Evolutionary conservation across 208 protist genomes (phyloP).

Genomic region (Leptomonas pyrrhocoris): DNA sequence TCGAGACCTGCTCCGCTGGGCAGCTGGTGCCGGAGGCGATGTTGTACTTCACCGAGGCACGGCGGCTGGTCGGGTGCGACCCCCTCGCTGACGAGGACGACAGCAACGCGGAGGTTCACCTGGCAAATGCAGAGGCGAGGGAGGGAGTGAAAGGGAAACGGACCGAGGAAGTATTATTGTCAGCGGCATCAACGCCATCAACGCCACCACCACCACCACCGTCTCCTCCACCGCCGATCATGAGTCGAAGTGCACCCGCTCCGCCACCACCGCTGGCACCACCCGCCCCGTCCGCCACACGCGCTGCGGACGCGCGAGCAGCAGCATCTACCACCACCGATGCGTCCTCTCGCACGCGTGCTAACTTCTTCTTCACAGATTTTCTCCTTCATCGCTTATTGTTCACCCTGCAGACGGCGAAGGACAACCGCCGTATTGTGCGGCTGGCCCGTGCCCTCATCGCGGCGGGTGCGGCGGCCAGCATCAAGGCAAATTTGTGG

Average conservation of each 20-base stretch:
- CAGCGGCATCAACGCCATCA: background rate
- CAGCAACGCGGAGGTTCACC: conserved; percentile 6
- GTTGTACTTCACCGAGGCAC: conserved; percentile 50
- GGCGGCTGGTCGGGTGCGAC: conserved; percentile 28
- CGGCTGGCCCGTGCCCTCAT: conserved; percentile 52
- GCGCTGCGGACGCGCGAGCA: background rate
- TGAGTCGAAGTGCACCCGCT: background rate
- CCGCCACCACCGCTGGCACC: conserved; percentile 9
- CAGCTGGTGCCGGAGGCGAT: conserved; percentile 53
- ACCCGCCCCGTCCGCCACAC: background rate
- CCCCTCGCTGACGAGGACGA: conserved; percentile 19
- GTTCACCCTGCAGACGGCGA: conserved; percentile 54
- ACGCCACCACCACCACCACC: background rate
- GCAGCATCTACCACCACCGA: too few species aligned
- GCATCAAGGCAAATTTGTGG: conserved; percentile 57
- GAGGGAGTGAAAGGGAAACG: background rate
- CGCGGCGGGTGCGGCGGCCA: conserved; percentile 20
- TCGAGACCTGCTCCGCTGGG: conserved; percentile 61
- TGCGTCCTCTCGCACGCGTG: background rate
- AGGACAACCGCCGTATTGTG: conserved; percentile 56
- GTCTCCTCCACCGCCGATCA: background rate
- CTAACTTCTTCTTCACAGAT: conserved; percentile 16
- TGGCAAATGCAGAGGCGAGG: background rate
- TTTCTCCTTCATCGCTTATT: conserved; percentile 47
- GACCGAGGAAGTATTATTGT: background rate